These are phyloP conservation scores for Salix dunnii DNA, from an alignment of 345 rosid species.

Conservation along the genomic window DNA sequence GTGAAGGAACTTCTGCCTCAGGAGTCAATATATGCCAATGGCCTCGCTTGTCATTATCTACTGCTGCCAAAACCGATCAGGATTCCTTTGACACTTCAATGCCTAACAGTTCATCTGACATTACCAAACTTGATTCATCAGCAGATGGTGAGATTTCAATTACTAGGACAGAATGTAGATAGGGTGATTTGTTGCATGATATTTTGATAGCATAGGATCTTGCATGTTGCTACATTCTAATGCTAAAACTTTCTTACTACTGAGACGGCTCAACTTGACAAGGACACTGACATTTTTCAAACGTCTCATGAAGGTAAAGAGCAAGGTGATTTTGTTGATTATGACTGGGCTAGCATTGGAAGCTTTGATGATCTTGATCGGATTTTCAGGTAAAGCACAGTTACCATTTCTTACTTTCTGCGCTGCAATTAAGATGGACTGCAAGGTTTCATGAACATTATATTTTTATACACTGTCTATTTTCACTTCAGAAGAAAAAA, in stretches of 20 bases:
- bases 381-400: constrained; percentile 74
- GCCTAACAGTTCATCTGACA: constrained; percentile 43
- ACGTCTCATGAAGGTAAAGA: constrained; percentile 53
- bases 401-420: constrained; percentile 3
- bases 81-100: constrained; percentile 48
- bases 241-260: constrained; percentile 36
- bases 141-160: constrained; percentile 49
- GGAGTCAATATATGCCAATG: constrained; percentile 51
- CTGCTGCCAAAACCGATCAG: constrained; percentile 41
- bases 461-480: background rate
- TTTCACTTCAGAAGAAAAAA: background rate
- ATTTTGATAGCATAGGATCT: background rate
- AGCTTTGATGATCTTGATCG: constrained; percentile 94
- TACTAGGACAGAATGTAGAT: constrained; percentile 20
- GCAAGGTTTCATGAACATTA: background rate
- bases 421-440: constrained; percentile 4
- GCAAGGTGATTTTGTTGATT: constrained; percentile 75
- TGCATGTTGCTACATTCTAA: constrained; percentile 17
- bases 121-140: constrained; percentile 36
- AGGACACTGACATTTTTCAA: constrained; percentile 54
- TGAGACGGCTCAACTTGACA: constrained; percentile 45
- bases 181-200: constrained; percentile 21
- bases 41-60: constrained; percentile 47
- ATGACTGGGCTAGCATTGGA: constrained; percentile 87
- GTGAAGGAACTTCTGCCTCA: constrained; percentile 42